Evolutionary conservation across 2,329 filamentous ascomycete genomes (phyloP), one percentile per base, ranked within the genome.

Genomic region (Botrytis aclada): DNA sequence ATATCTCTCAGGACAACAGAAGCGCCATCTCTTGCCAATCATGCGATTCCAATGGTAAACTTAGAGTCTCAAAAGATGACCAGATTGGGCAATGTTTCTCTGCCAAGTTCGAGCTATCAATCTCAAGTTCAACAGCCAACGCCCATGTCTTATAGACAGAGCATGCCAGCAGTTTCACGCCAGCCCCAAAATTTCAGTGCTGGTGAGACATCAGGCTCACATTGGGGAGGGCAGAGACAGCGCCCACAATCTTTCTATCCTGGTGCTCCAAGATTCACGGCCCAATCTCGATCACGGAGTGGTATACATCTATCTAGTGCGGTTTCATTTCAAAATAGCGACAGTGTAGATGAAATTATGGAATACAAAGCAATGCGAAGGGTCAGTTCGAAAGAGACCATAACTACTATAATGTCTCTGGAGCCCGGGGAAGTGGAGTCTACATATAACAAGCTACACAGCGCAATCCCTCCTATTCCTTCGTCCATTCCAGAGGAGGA

Each of bases 381-480:
- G 51, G 70, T 67, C 62, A 69, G 54, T 70, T 75, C 12, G 74
- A 80, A 79, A 54, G 79, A 81, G 60, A 80, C 79, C 16, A 70
- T 80, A 25, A 75, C 73, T 0, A 80, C 78, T 4, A 79, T 79
- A 8, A 77, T 78, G 29, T 78, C 77, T 4, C 77, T 80, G 47
- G 79, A 77, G n/a, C 77, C 75, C 47, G 72, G 74, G 3, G 78
- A 81, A 67, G 62, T 74, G 29, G 79, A 79, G 60, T 58, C 76
- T 16, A 74, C 73, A 65, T 75, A 77, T 61, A 73, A 72, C 14
- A 72, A 75, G 60, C 41, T 79, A 16, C 77, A 79, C 39, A 74
- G 73, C 41, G 73, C 75, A 29, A 69, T 79, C 25, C 78, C 78
- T 25, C 71, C 77, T 56, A 62, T 80, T 1, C 77, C 77, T 20